These are phyloP conservation scores for Boletus speciosus DNA, from an alignment of 768 basidiomycete genomes.

Conservation along the genomic window DNA sequence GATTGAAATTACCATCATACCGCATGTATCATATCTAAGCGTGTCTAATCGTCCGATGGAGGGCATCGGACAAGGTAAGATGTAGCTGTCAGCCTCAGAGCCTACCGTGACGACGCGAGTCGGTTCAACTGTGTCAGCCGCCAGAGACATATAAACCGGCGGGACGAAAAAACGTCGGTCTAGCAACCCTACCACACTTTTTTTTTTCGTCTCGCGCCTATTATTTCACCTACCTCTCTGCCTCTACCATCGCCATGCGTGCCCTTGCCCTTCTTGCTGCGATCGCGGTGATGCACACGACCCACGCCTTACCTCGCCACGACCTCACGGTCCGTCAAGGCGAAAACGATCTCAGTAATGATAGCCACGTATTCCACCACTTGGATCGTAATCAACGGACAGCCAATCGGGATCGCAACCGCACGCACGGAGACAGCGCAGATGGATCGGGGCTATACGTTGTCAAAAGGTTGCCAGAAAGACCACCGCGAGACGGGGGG, in stretches of 20 bases:
- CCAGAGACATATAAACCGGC: slow-evolving; percentile 18
- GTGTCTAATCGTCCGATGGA: neutral
- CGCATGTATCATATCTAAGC: neutral
- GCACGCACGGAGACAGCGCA: neutral
- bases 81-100: slow-evolving; percentile 17
- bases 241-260: slow-evolving; percentile 28
- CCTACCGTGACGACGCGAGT: neutral
- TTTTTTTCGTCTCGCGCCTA: neutral
- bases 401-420: slow-evolving; percentile 14
- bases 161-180: neutral
- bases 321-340: slow-evolving; percentile 18
- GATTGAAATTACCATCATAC: neutral
- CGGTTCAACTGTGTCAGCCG: slow-evolving; percentile 18
- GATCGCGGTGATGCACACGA: slow-evolving; percentile 18
- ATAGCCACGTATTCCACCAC: slow-evolving; percentile 27
- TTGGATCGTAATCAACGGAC: slow-evolving; percentile 29
- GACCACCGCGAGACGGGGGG: neutral
- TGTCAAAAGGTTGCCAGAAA: neutral
- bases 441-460: neutral
- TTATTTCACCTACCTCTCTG: slow-evolving; percentile 10
- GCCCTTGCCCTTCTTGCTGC: slow-evolving; percentile 21
- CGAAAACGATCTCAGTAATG: slow-evolving; percentile 17
- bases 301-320: slow-evolving; percentile 23
- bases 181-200: slow-evolving; percentile 1
- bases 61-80: neutral